Conservation (phyloP, 352 stramenopile species). For the Blastocystis sp. region DNA sequence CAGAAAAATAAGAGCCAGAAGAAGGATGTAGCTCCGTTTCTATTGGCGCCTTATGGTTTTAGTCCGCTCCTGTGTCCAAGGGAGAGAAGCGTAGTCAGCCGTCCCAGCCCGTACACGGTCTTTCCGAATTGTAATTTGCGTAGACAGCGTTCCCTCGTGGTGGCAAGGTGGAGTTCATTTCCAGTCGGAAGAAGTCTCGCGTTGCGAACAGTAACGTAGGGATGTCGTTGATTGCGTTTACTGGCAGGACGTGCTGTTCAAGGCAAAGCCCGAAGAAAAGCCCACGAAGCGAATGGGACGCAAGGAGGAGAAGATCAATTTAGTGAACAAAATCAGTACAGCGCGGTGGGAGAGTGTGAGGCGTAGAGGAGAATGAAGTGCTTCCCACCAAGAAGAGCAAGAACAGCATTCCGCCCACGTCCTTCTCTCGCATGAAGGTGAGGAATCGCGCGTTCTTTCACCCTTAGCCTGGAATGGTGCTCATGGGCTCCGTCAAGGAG, state of each 20-base stretch:
- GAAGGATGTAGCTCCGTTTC: conserved; percentile 11
- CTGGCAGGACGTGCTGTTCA: conserved; percentile 49
- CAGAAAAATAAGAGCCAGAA: not conserved
- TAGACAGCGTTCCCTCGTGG: conserved; percentile 65
- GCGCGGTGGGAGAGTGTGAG: not conserved
- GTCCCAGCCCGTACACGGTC: not conserved
- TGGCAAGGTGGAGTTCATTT: conserved; percentile 61
- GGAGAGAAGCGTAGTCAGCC: conserved; percentile 42
- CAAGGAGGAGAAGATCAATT: conserved; percentile 9
- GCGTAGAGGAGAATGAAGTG: conserved; percentile 67
- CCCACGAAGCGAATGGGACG: not conserved
- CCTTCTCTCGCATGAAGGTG: conserved; percentile 55
- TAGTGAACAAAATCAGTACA: conserved; percentile 55
- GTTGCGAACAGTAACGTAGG: conserved; percentile 63
- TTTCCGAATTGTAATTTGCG: not conserved
- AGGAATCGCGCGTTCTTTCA: not conserved
- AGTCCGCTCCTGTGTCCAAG: conserved; percentile 19
- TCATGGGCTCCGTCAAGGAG: conserved; percentile 39
- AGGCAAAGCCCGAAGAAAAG: conserved; percentile 16
- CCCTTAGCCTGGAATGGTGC: conserved; percentile 39
- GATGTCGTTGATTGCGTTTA: not conserved
- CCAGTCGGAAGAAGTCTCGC: not conserved
- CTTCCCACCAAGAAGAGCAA: not conserved
- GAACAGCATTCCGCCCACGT: not conserved
- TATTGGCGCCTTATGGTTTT: conserved; percentile 16